Percentiles rank a stretch among this genome's conserved stretches.
Conservation (phyloP, 2,329 filamentous ascomycete genomes). For the Cryphonectria radicalis region DNA sequence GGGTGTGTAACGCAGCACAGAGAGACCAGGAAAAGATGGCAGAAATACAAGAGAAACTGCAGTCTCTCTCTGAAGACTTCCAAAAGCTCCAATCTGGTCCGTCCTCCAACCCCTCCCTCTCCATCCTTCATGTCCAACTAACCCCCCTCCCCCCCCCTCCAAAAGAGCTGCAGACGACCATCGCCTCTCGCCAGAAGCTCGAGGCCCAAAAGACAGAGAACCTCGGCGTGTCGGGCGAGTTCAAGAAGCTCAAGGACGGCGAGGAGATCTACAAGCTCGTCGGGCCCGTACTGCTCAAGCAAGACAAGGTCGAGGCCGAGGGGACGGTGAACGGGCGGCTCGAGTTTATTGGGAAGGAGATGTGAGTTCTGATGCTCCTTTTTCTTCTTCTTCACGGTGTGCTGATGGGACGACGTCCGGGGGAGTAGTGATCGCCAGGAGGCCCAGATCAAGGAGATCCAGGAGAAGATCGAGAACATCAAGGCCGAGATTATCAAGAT, state of each 20-base stretch:
- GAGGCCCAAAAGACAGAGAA: conserved; percentile 96
- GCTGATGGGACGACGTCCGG: conserved; percentile 18
- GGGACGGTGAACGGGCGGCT: conserved; percentile 88
- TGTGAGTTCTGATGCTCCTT: conserved; percentile 62
- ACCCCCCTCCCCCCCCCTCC: too few species aligned
- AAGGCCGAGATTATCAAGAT: conserved; percentile 63
- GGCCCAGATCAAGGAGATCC: conserved; percentile 57
- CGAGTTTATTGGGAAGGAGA: conserved; percentile 92
- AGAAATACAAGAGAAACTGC: conserved; percentile 75
- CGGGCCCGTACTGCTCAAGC: conserved; percentile 90
- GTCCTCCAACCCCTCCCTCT: conserved; percentile 26
- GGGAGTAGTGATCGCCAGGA: conserved; percentile 45
- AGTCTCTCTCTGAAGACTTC: conserved; percentile 84
- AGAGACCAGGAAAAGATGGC: conserved; percentile 59
- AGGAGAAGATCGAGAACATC: conserved; percentile 62
- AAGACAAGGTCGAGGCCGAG: conserved; percentile 88
- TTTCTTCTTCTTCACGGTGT: conserved; percentile 29
- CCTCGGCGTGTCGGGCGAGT: conserved; percentile 87
- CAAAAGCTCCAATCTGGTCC: conserved; percentile 83
- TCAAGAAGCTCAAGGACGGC: conserved; percentile 74
- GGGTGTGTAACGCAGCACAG: background rate
- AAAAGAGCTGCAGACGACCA: conserved; percentile 75
- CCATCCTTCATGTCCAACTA: too few species aligned
- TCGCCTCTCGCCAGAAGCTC: conserved; percentile 85
- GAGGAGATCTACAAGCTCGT: conserved; percentile 96